Evolutionary conservation across 257 asterid genomes (phyloP), one percentile per base, ranked within the genome.

Genomic region (Sherardia arvensis): DNA sequence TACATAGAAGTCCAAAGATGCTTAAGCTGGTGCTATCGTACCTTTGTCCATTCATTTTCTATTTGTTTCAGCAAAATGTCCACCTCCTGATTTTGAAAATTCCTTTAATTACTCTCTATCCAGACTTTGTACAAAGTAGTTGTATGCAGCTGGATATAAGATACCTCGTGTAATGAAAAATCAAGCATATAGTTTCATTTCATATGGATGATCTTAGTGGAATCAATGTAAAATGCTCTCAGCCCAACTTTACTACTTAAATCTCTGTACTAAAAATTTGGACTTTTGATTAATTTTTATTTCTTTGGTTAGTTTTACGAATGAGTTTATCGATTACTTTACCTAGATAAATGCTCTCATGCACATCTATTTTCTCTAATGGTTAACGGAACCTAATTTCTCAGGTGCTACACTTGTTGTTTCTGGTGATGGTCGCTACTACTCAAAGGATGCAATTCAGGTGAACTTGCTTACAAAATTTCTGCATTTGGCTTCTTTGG

Each of bases 361-460:
- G 45, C n/a, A 14, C n/a, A n/a, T n/a, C n/a, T n/a, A 45, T 38
- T 3, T 23, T 57, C 57, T 34, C 25, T 53, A 59, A 25, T 47
- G 14, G 64, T 36, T 64, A 8, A 23, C 67, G 61, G 58, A 69
- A 67, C 49, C 45, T 73, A 33, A 32, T 71, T 6, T 49, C 78
- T 69, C 80, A 89, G 96, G 95, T 69, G 99, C 94, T 63, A 89
- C 96, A 65, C 95, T 89, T 73, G 97, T 92, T 73, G 99, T 92
- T 71, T 92, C 97, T 64, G 99, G 99, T 74, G 99, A 92, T 78
- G 99, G 99, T 29, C 96, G 99, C 68, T 92, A 89, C 81, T 92
- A 36, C 63, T 92, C 99, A 10, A 87, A 87, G 86, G 96, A 92
- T 66, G 96, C 97, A 36, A 83, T 92, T 66, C 97, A 87, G 91